Conservation (phyloP, 176 grass and related monocot species). For the Saccharum officinarum region DNA sequence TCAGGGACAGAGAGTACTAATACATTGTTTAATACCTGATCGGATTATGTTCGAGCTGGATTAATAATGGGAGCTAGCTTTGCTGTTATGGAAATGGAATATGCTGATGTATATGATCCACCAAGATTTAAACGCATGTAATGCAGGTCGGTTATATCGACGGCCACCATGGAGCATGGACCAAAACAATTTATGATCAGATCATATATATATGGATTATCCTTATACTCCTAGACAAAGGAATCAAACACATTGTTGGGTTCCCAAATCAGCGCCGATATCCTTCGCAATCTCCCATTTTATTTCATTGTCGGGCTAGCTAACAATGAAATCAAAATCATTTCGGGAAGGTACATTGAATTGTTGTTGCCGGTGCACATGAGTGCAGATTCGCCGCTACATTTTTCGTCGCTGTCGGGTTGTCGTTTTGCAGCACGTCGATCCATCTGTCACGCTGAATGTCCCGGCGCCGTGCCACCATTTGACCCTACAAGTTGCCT, state of each 20-base stretch:
- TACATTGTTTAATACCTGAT: too few relatives aligned
- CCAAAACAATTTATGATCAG: background rate
- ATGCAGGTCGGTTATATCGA: background rate
- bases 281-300: constrained; percentile 6
- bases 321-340: background rate
- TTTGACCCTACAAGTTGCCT: constrained; percentile 33
- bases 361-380: constrained; percentile 6
- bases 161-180: background rate
- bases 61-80: too few relatives aligned
- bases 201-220: background rate
- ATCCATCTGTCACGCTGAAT: constrained; percentile 18
- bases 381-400: constrained; percentile 15
- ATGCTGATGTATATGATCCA: too few relatives aligned
- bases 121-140: background rate
- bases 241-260: background rate
- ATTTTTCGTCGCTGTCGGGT: background rate
- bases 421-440: constrained; percentile 7
- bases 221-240: background rate
- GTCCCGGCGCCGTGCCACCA: constrained; percentile 9
- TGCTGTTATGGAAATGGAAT: too few relatives aligned
- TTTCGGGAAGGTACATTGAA: background rate
- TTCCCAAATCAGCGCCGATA: constrained; percentile 22
- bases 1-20: too few relatives aligned
- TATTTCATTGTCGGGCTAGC: constrained; percentile 5
- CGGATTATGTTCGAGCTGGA: too few relatives aligned